These are phyloP conservation scores for Linaria vulgaris DNA, from an alignment of 257 asterid genomes.

Conservation along the genomic window DNA sequence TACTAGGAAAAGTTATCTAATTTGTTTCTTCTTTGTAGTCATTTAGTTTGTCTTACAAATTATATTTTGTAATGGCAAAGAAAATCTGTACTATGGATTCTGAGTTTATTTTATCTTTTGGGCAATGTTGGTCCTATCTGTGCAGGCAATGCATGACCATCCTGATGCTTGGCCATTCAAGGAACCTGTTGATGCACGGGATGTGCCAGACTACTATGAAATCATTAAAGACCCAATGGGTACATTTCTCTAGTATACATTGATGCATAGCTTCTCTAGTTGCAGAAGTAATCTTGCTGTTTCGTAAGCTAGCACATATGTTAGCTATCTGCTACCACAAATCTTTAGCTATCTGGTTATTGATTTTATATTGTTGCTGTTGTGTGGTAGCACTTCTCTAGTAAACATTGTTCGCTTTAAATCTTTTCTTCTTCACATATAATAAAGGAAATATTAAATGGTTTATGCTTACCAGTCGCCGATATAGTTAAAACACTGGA, in stretches of 20 bases:
- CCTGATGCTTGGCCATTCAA: slow-evolving; percentile 99
- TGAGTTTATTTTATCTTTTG: not conserved
- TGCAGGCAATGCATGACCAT: slow-evolving; percentile 88
- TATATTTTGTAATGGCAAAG: not conserved
- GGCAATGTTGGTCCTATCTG: slow-evolving; percentile 14
- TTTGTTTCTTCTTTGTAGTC: not conserved
- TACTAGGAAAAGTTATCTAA: not conserved
- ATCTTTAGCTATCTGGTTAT: slow-evolving; percentile 1
- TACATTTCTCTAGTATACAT: slow-evolving; percentile 25
- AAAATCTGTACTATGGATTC: not conserved
- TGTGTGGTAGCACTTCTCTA: slow-evolving; percentile 3
- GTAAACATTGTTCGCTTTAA: not conserved
- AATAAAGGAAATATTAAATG: not conserved
- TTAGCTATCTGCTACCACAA: too few relatives aligned
- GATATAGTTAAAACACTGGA: too few relatives aligned
- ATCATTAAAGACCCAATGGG: slow-evolving; percentile 97
- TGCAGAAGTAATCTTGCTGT: not conserved
- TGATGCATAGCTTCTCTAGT: not conserved
- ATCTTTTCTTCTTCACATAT: not conserved
- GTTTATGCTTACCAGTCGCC: too few relatives aligned
- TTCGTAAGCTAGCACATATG: not conserved
- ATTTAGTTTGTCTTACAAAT: not conserved
- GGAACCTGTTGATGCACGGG: slow-evolving; percentile 97
- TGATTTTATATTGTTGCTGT: slow-evolving; percentile 14
- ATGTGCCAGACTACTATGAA: slow-evolving; percentile 94